Evolutionary conservation across 805 yeast species (phyloP), one percentile per base, ranked within the genome.

Genomic region (Teunomyces tritomae): DNA sequence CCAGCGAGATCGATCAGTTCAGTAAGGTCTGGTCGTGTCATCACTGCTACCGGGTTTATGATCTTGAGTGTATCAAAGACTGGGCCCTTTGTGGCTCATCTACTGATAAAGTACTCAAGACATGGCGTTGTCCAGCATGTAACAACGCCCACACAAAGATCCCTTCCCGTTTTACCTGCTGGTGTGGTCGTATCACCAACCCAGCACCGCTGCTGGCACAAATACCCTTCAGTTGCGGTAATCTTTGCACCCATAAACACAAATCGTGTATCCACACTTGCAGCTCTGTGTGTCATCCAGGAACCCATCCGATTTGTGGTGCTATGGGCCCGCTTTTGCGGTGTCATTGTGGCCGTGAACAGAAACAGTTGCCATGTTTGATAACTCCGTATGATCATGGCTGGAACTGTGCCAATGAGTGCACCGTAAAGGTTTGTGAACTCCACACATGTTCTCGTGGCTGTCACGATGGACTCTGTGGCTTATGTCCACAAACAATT

Each of bases 101-200:
- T 5, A 84, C 87, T 1, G 80, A 80, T 29, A 57, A 62, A 41
- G 68, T 65, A 1, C 74, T 76, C 39, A 78, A 77, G 43, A 71
- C 75, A 35, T 90, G 97, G 97, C 76, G 90, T 57, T 90, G 97
- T 64, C 97, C 97, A 0, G 78, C 87, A 3, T 87, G 96, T 63
- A 89, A 82, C 65, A 71, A 65, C 42, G 80, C 68, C 28, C 68
- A 71, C 44, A 70, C 66, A 44, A 64, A 68, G 57, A 73, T 78
- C 39, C 90, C 88, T 32, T 76, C 65, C 53, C 76, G 64, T 34
- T 84, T 79, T 63, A 79, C 79, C 0, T 90, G 97, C 61, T 90
- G 97, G 97, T 90, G 97, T 73, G 92, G 91, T 1, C 85, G 87
- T 57, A 78, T 77, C 2, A 69, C 79, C 14, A 80, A 87, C 53